Base-by-base conservation (phyloP, 805 yeast genomes). In the Sporopachydermia quercuum region DNA sequence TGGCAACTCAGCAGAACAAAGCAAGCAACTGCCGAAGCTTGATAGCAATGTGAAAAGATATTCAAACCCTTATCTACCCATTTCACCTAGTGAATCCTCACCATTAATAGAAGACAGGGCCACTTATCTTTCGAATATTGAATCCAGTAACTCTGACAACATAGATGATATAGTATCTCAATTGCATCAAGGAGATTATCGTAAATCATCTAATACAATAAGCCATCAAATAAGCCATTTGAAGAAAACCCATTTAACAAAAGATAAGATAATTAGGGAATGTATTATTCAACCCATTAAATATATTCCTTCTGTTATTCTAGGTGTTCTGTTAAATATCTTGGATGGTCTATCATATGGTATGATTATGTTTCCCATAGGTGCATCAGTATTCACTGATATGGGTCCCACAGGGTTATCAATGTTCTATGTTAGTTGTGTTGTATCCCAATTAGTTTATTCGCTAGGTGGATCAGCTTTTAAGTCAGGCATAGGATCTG, bases 341-440 rank as follows among this genome's bases (percentile, higher is more conserved):
- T 68, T 91, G 38, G 98, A 91, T 57, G 98, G 94, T 0, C 66
- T 91, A 38, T 84, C 95, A 0, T 91, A 91, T 56, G 98, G 98
- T 38, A 87, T 91, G 96, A 91, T 91, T 54, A 75, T 91, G 65
- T 91, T 91, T 61, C 98, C 98, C 0, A 70, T 87, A 27, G 79
- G 93, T 33, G 86, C 79, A 45, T 71, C 86, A 1, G 55, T 79
- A 0, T 91, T 91, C 53, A 64, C 85, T 2, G 65, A 70, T 6
- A 61, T 91, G 53, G 97, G 91, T 0, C 84, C 96, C 1, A 72
- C 84, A 1, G 98, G 98, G 0, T 56, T 91, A 35, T 81, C 96
- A 1, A 82, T 91, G 91, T 91, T 91, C 57, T 91, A 91, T 58
- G 73, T 89, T 34, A 82, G 94, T 3, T 82, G 95, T 19, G 70